A percentile compares a stretch with the other conserved stretches of the same genome.
phyloP scores from a whole-genome alignment of 2,329 filamentous ascomycete species.

The Aureobasidium musti region DNA sequence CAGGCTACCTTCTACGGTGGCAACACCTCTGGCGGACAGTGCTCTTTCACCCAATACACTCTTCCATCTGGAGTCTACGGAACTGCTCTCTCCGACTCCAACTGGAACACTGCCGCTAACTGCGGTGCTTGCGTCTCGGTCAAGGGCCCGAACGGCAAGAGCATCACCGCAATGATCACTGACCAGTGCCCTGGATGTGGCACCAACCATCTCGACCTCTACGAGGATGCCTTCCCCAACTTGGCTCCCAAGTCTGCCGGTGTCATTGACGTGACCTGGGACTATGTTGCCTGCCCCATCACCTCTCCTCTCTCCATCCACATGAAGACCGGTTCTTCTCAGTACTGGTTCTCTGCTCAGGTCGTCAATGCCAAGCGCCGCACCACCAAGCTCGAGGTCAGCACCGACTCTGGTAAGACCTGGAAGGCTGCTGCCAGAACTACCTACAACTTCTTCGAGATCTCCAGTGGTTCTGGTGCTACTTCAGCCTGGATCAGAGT shows the following conservation, averaged over 20 bases:
- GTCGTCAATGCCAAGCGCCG: conserved; percentile 34
- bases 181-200: conserved; percentile 61
- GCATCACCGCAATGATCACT: conserved; percentile 64
- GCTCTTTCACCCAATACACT: conserved; percentile 64
- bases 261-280: conserved; percentile 49
- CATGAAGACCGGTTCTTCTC: conserved; percentile 33
- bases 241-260: conserved; percentile 52
- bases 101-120: conserved; percentile 58
- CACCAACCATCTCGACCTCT: conserved; percentile 59
- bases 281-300: conserved; percentile 38
- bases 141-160: conserved; percentile 56
- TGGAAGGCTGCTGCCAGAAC: conserved; percentile 33
- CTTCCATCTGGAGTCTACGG: conserved; percentile 61
- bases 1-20: conserved; percentile 37
- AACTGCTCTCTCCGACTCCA: conserved; percentile 61
- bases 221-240: conserved; percentile 53
- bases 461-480: conserved; percentile 28
- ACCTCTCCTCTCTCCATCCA: conserved; percentile 33
- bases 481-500: conserved; percentile 33
- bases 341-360: conserved; percentile 36
- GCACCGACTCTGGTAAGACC: conserved; percentile 34
- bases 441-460: conserved; percentile 36
- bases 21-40: conserved; percentile 52
- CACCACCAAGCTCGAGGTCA: conserved; percentile 34
- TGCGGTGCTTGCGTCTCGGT: conserved; percentile 66